A percentile compares a stretch with the other conserved stretches of the same genome.
Conservation (phyloP, 305 asterid species). For the Fraxinus sp. region DNA sequence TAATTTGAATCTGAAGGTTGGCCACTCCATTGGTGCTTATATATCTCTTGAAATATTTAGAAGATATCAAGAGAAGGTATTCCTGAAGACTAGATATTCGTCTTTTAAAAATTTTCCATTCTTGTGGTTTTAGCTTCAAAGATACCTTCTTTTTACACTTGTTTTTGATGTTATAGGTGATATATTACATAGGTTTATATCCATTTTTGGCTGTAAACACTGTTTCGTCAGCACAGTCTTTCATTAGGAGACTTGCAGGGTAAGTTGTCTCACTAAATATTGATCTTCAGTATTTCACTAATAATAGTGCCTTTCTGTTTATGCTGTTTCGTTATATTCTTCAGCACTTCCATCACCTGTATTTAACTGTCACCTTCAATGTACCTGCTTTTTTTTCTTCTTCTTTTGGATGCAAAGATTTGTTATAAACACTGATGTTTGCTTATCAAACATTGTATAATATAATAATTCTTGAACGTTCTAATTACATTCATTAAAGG, state of each 20-base stretch:
- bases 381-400: background rate
- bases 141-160: background rate
- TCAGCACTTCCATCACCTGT: background rate
- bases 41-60: slow-evolving; percentile 66
- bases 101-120: slow-evolving; percentile 5
- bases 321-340: background rate
- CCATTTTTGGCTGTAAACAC: slow-evolving; percentile 77
- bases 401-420: background rate
- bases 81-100: slow-evolving; percentile 1
- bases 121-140: background rate
- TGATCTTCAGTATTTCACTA: background rate
- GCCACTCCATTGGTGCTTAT: slow-evolving; percentile 88
- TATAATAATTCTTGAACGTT: background rate
- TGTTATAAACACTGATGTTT: background rate
- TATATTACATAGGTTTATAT: slow-evolving; percentile 61
- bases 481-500: background rate
- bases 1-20: slow-evolving; percentile 57
- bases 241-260: slow-evolving; percentile 59
- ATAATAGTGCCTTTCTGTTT: background rate
- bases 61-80: slow-evolving; percentile 70
- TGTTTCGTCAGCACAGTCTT: slow-evolving; percentile 53
- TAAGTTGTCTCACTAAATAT: slow-evolving; percentile 14
- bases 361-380: background rate
- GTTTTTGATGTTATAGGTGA: slow-evolving; percentile 45
- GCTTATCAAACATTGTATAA: background rate